Base-by-base conservation (phyloP, 2,329 filamentous ascomycete species). In the Talaromyces amestolkiae region DNA sequence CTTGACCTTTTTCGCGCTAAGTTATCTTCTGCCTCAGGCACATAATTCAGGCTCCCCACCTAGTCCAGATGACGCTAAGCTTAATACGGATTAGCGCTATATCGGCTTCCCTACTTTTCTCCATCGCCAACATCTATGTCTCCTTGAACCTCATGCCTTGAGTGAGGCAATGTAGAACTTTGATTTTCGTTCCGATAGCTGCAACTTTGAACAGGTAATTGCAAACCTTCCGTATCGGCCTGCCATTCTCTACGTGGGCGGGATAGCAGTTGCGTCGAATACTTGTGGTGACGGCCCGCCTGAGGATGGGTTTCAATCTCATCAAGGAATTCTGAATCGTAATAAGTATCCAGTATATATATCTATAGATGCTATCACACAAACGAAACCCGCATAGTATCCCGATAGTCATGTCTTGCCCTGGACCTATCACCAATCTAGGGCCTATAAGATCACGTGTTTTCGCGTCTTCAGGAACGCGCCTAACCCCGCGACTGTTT, bases 401-500 rank as follows among this genome's bases (percentile, higher is more conserved):
- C 5, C 27, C n/a, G 15, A n/a, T n/a, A 11, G 5, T 53, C 27
- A 31, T n/a, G 11, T 49, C 15, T 31, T 51, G 15, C 47, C 24
- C 15, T 15, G 2, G 9, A 17, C 11, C 22, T 17, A 1, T 2
- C 8, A 9, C 15, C 17, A 31, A 22, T 47, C 43, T 24, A 61
- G 37, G 45, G 24, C 27, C 31, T 17, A 24, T 58, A 9, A 9
- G 10, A 59, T 63, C 61, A 63, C 31, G 61, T 63, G 61, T 27
- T 24, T 58, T 58, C 61, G 61, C 51, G 61, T 63, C 51, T n/a
- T 9, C 15, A 35, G 22, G 11, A 35, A 58, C 61, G 61, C 61
- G 61, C 53, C 61, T 27, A 47, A 49, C 61, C 61, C 61, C 61
- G 61, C 61, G 61, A 54, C 49, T 43, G 15, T 15, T 19, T 41